phyloP scores from a whole-genome alignment of 108 stramenopile species.

The Mayamaea pseudoterrestris region DNA sequence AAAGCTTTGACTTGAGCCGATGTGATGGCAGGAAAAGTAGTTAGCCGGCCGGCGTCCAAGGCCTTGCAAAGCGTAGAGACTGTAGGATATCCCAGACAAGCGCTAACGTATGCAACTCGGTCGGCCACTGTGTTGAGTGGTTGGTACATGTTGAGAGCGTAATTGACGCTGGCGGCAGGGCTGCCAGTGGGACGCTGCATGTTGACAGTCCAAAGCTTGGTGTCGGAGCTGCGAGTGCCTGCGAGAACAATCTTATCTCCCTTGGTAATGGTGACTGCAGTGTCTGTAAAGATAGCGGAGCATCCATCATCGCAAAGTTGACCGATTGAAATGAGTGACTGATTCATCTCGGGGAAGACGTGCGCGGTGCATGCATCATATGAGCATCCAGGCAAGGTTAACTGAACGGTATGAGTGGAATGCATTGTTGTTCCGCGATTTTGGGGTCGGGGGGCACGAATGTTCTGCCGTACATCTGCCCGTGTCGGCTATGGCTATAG shows the following conservation, averaged over 20 bases:
- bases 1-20: not conserved
- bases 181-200: too few relatives aligned
- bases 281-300: conserved; percentile 1
- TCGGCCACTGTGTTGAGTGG: too few relatives aligned
- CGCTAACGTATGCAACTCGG: conserved; percentile 15
- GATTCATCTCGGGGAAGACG: not conserved
- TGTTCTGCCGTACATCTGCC: too few relatives aligned
- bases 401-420: not conserved
- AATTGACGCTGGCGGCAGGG: too few relatives aligned
- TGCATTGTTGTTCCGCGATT: not conserved
- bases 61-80: conserved; percentile 8
- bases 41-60: not conserved
- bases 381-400: not conserved
- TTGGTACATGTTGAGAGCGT: too few relatives aligned
- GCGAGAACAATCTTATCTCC: not conserved
- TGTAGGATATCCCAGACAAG: conserved; percentile 10
- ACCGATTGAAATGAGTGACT: conserved; percentile 10
- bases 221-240: conserved; percentile 3
- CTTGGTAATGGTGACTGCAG: conserved; percentile 1
- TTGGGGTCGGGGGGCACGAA: too few relatives aligned
- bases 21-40: conserved; percentile 4
- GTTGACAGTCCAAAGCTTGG: conserved; percentile 10
- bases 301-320: conserved; percentile 19
- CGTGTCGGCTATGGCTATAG: too few relatives aligned
- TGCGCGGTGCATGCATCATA: conserved; percentile 1